phyloP scores from a whole-genome alignment of 148 eudicot genomes.

The Cornus suecica region DNA sequence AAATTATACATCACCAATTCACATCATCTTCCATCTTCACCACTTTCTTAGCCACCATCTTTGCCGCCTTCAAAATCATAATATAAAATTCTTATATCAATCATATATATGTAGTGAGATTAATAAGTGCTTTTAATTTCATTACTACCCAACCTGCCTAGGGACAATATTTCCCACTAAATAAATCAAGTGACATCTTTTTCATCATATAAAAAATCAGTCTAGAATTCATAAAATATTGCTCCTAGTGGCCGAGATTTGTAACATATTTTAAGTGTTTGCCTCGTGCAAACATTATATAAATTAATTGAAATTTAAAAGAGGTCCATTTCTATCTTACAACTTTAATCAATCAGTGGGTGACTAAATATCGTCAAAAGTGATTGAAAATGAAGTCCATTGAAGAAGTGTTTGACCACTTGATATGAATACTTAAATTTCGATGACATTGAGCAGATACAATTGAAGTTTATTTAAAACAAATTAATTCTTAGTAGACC shows the following conservation, averaged over 20 bases:
- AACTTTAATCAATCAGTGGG: too few species aligned
- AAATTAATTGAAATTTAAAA: too few species aligned
- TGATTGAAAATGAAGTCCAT: too few species aligned
- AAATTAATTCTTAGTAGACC: too few species aligned
- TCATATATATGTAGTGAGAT: neutral
- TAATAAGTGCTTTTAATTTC: constrained; percentile 10
- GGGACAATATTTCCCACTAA: neutral
- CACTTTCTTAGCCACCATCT: neutral
- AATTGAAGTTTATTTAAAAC: too few species aligned
- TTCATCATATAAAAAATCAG: constrained; percentile 4
- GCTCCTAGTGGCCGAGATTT: neutral
- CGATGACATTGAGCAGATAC: too few species aligned
- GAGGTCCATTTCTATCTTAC: too few species aligned
- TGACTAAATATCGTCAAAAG: too few species aligned
- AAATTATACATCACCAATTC: constrained; percentile 5
- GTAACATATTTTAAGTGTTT: neutral
- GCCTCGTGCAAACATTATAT: constrained; percentile 8
- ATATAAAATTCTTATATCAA: neutral
- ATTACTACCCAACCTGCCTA: constrained; percentile 4
- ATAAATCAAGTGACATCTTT: neutral
- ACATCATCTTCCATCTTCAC: too few species aligned
- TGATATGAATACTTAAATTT: too few species aligned
- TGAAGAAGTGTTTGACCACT: too few species aligned
- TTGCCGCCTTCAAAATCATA: neutral
- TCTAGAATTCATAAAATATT: neutral